Evolutionary conservation across 73 alveolate species (phyloP).

Genomic region (Tetrahymena borealis): DNA sequence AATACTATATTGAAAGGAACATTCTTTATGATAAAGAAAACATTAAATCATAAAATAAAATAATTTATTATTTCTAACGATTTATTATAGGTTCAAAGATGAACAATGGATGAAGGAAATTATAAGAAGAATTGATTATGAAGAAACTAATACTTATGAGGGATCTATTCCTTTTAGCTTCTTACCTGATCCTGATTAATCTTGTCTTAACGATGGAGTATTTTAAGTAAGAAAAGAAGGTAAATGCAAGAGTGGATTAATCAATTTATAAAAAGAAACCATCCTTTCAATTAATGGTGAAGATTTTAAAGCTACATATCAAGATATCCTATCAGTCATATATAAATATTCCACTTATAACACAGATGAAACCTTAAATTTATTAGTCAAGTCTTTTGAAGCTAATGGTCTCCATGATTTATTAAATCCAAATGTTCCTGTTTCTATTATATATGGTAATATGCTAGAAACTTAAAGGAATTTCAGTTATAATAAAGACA

Average conservation of each 20-base stretch:
- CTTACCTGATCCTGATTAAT: slow-evolving; percentile 3
- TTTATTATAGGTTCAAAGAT: neutral
- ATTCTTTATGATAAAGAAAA: too few relatives aligned
- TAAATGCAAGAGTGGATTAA: neutral
- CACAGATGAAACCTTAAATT: neutral
- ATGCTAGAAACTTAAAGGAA: slow-evolving; percentile 2
- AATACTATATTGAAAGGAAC: too few relatives aligned
- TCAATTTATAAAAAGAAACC: slow-evolving; percentile 1
- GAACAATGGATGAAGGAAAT: slow-evolving; percentile 29
- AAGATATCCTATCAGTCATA: neutral
- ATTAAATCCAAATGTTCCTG: slow-evolving; percentile 22
- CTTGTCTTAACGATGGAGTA: slow-evolving; percentile 1
- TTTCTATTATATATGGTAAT: slow-evolving; percentile 5
- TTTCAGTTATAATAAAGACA: slow-evolving; percentile 2
- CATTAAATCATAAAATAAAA: too few relatives aligned
- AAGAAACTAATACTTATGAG: neutral
- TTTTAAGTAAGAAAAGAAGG: neutral
- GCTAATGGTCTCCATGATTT: neutral
- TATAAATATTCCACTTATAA: neutral
- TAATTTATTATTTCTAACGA: too few relatives aligned
- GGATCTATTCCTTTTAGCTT: neutral
- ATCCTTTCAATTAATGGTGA: neutral
- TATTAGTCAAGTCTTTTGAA: neutral
- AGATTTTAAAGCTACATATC: neutral
- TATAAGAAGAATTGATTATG: slow-evolving; percentile 4